Percentiles rank a stretch among this genome's conserved stretches.
phyloP scores from a whole-genome alignment of 2,329 filamentous ascomycete genomes.

The Hyphodiscus sp. region DNA sequence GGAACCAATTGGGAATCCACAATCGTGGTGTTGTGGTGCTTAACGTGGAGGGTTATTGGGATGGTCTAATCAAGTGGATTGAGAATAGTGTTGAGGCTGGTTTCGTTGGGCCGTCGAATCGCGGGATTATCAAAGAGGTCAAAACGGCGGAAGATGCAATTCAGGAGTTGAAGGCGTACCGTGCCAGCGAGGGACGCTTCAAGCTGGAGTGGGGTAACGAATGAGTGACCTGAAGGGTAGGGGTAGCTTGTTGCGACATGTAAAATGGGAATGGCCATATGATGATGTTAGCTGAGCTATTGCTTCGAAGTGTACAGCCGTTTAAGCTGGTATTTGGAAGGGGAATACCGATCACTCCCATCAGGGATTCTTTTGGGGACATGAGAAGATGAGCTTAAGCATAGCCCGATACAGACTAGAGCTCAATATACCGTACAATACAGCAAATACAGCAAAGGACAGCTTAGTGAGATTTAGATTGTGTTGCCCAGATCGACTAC shows the following conservation, averaged over 20 bases:
- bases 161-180: constrained; percentile 64
- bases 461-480: too few relatives aligned
- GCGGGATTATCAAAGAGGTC: constrained; percentile 72
- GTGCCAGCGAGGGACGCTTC: constrained; percentile 66
- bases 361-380: too few relatives aligned
- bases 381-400: too few relatives aligned
- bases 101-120: constrained; percentile 68
- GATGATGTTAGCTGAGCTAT: background rate
- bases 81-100: constrained; percentile 66
- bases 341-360: background rate
- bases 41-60: constrained; percentile 89
- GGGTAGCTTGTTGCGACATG: too few relatives aligned
- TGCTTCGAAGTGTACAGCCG: background rate
- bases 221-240: background rate
- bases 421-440: too few relatives aligned
- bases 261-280: background rate
- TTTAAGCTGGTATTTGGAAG: background rate
- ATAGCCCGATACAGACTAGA: too few relatives aligned
- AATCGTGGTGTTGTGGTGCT: constrained; percentile 69
- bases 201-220: constrained; percentile 70
- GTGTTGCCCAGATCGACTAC: too few relatives aligned
- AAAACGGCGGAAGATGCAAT: constrained; percentile 67
- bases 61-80: constrained; percentile 79
- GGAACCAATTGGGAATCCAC: constrained; percentile 97
- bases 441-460: too few relatives aligned